Base-by-base conservation (phyloP, 441 rosid genomes). In the Bocquillonia castaneifolia region DNA sequence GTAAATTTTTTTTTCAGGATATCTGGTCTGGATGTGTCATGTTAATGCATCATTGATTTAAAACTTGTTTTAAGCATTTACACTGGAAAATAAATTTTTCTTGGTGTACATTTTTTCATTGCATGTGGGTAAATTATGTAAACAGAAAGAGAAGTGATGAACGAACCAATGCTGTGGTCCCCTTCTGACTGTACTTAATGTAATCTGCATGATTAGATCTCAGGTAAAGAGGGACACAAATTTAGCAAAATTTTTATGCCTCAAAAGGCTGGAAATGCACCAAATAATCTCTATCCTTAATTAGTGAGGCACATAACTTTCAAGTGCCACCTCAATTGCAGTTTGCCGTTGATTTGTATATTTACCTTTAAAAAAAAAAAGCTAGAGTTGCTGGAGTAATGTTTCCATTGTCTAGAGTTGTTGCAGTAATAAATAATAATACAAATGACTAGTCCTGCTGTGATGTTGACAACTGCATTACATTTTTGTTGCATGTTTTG, bases 381-480 rank as follows among this genome's bases (percentile, higher is more conserved):
- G 18, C 50, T 18, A 13, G 67, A 65, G 65, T 28, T 10, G 18
- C 50, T 18, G 9, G 67, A 65, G 65, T 28, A 23, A 31, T 28
- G 7, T 45, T 45, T 63, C 20, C 15, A 18, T 17, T 63, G 31
- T 18, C 40, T 28, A 18, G 52, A 50, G 36, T 47, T 8, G n/a
- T 13, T 0, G 39, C 26, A 15, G 6, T 18, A 45, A 18, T 44
- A 29, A 28, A 47, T 18, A 45, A 18, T 44, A 29, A 28, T 28
- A 29, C 34, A 22, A 68, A 45, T n/a, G 25, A 65, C 9, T 52
- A 2, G 37, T 23, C 64, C 17, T 51, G 37, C 63, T 55, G 8
- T 67, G 61, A 25, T 63, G 1, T 31, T 54, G 72, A 55, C 28
- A 25, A 54, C 53, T 64, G 62, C 53, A 36, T 59, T 48, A 23